Evolutionary conservation across 306 rosid genomes (phyloP), one percentile per base, ranked within the genome.

Genomic region (Quercus mongolica): DNA sequence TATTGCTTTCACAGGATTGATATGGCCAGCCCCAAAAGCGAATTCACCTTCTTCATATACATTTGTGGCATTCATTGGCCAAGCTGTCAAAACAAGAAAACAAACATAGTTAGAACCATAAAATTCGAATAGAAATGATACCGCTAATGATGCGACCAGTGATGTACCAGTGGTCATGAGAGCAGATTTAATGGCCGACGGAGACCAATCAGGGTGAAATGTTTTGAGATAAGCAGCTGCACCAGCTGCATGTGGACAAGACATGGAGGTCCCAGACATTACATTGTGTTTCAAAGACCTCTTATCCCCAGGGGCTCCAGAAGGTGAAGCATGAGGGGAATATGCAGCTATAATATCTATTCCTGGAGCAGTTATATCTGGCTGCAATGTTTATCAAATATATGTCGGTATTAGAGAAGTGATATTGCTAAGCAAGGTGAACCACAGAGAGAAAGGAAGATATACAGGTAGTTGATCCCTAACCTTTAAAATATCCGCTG

Each of bases 221-320:
- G 51, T 56, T 58, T 75, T 79, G 35, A 76, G 74, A 72, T 79
- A 85, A 14, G 83, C 82, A 10, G 86, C 88, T 20, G 13, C 56
- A 61, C 77, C 82, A 35, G 88, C 64, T 12, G 63, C 86, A 51
- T 85, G 88, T 6, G 83, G 89, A 17, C 86, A 85, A 44, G 88
- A 4, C 80, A 85, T 67, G 55, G 84, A 76, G 31, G 83, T 86
- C 41, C 89, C 80, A 3, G 69, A 68, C 4, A 52, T 0, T 11
- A 85, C 41, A 31, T 5, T 44, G 83, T 75, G 79, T 18, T 83
- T 69, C 4, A 72, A 83, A 3, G 28, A 44, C 71, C 86, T 77
- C 56, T 15, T 44, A 63, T 78, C 81, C 21, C 1, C 59, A 7
- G n/a, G 23, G 5, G 1, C 8, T 9, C 0, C 0, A 10, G 85